phyloP scores from a whole-genome alignment of 768 basidiomycete genomes.

The Hygrocybe punicea region DNA sequence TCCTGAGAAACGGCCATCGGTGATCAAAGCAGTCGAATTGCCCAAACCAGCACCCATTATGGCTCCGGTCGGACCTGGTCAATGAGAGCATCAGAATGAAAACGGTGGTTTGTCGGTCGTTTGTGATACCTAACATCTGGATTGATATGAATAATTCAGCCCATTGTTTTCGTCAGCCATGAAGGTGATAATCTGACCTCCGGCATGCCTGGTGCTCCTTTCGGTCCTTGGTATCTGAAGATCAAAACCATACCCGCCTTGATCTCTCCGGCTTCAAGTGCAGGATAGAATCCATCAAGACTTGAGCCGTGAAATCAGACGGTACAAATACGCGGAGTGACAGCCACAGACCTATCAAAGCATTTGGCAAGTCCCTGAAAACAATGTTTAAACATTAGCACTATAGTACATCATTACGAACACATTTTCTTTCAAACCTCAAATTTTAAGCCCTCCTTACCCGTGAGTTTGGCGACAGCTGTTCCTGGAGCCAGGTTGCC shows the following conservation, averaged over 20 bases:
- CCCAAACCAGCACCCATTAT: constrained; percentile 82
- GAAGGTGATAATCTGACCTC: constrained; percentile 43
- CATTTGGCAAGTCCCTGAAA: constrained; percentile 71
- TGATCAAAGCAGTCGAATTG: constrained; percentile 75
- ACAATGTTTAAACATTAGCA: constrained; percentile 3
- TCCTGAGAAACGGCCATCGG: constrained; percentile 87
- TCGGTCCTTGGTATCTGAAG: constrained; percentile 86
- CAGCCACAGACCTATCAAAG: constrained; percentile 55
- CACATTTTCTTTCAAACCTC: constrained; percentile 51
- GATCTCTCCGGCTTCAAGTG: constrained; percentile 71
- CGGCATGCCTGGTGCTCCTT: constrained; percentile 91
- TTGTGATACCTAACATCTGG: constrained; percentile 29
- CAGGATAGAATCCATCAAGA: constrained; percentile 67
- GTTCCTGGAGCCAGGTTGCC: constrained; percentile 87
- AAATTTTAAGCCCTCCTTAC: constrained; percentile 84
- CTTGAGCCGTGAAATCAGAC: constrained; percentile 28
- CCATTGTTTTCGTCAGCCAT: background rate
- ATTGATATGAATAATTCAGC: background rate
- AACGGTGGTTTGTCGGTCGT: background rate
- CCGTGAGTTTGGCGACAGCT: constrained; percentile 90
- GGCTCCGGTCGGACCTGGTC: constrained; percentile 71
- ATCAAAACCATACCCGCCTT: constrained; percentile 72
- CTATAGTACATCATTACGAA: background rate
- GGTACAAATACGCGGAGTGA: background rate
- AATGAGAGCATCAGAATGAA: background rate